Conservation (phyloP, 2,329 filamentous ascomycete genomes). For the Fusarium pseudocircinatum region DNA sequence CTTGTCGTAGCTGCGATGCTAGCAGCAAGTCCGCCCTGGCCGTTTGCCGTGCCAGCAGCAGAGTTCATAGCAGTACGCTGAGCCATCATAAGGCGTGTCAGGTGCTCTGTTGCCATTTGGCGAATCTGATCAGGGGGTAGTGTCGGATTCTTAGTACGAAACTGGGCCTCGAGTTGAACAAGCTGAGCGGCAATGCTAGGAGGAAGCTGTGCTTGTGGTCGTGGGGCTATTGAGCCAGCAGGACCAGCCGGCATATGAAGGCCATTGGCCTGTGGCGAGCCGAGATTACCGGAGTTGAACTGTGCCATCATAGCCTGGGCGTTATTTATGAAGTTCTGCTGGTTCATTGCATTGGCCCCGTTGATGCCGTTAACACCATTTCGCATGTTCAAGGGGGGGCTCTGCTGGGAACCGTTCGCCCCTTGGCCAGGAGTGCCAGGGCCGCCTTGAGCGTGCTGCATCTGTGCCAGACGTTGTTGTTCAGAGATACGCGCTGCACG, state of each 20-base stretch:
- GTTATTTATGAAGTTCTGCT: constrained; percentile 63
- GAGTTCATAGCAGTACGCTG: constrained; percentile 65
- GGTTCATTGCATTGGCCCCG: constrained; percentile 56
- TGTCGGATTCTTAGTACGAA: constrained; percentile 61
- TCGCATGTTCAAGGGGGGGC: constrained; percentile 56
- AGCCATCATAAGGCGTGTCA: constrained; percentile 58
- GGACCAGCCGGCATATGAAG: constrained; percentile 59
- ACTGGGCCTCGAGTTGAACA: constrained; percentile 61
- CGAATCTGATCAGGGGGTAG: constrained; percentile 60
- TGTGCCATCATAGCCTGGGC: constrained; percentile 63
- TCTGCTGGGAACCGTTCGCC: constrained; percentile 48
- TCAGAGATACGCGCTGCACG: constrained; percentile 75
- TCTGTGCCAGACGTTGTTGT: constrained; percentile 66
- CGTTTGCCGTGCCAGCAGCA: constrained; percentile 58
- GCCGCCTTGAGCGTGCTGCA: constrained; percentile 54
- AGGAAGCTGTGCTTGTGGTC: constrained; percentile 56
- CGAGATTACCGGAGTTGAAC: constrained; percentile 54
- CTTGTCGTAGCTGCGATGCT: constrained; percentile 60
- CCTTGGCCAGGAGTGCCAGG: constrained; percentile 48
- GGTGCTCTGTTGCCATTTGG: constrained; percentile 61
- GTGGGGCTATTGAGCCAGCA: constrained; percentile 56
- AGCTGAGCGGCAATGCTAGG: constrained; percentile 60
- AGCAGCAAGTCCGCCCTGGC: constrained; percentile 59
- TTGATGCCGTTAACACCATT: constrained; percentile 46
- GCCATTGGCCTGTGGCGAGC: constrained; percentile 56